Base-by-base conservation (phyloP, 208 protist species). In the Herpetomonas samuelpessoai region DNA sequence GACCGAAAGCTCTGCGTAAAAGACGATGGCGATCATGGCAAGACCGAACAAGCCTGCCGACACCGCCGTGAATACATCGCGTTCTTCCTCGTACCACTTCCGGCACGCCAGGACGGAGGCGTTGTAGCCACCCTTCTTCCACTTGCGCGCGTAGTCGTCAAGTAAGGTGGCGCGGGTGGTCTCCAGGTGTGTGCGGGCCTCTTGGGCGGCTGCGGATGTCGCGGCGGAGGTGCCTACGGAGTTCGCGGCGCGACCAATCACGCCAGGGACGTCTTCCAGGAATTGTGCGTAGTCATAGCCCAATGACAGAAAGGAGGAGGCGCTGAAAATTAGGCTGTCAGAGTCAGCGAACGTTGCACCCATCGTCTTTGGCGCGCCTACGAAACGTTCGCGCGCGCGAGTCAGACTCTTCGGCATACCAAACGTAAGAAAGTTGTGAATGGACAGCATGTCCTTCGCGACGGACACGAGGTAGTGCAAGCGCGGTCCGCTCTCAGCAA, bases 111-210 rank as follows among this genome's bases (percentile, higher is more conserved):
- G 31, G 6, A 70, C 57, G 30, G 21, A 57, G 16, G 25, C 10
- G 38, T 70, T 70, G 35, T 58, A 70, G 44, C 44, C 64, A 24
- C 16, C 26, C 7, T 18, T 4, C 3, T 9, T 24, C 64, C 64
- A 70, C 24, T 21, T 24, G 19, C 39, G 38, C 24, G 35, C 19
- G 39, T 53, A 24, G 48, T 24, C 28, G 28, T 59, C 14, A n/a
- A 67, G 41, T 2, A 60, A 21, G 35, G 35, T 18, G 10, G 7
- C 10, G 10, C 16, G 35, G 10, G 16, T 16, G 35, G 7, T 41
- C 35, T 7, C 16, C 10, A 41, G 21, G 21, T 7, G 7, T 10
- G 21, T 14, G 22, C 29, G 6, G 7, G 48, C 48, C 49, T 48
- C 19, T 31, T 63, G 39, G 24, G 24, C 26, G 46, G 46, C 35